A percentile compares a stretch with the other conserved stretches of the same genome.
Evolutionary conservation across 2,329 filamentous ascomycete species (phyloP).

Genomic region (Capronia epimyces): DNA sequence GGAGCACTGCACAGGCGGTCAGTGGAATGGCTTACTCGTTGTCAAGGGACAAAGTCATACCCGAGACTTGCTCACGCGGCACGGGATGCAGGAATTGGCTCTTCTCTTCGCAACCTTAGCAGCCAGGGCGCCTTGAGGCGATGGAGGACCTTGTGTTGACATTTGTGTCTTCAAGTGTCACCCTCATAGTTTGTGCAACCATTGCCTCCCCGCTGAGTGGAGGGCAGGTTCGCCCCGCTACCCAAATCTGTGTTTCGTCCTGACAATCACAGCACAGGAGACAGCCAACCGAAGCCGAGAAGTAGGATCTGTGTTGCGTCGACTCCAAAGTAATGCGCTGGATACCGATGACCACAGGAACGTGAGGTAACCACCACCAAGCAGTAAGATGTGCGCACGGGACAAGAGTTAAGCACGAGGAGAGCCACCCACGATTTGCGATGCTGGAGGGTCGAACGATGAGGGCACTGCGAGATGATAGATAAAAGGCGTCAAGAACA

Average conservation of each 20-base stretch:
- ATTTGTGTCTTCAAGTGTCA: slow-evolving; percentile 13
- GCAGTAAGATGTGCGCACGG: not conserved
- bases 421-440: not conserved
- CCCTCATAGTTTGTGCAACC: slow-evolving; percentile 19
- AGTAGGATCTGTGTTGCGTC: not conserved
- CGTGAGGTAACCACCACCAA: too few relatives aligned
- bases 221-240: not conserved
- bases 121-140: slow-evolving; percentile 8
- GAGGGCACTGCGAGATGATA: not conserved
- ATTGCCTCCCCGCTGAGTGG: slow-evolving; percentile 6
- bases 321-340: too few relatives aligned
- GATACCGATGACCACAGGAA: too few relatives aligned
- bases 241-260: slow-evolving; percentile 1
- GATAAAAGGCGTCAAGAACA: not conserved
- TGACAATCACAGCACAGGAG: not conserved
- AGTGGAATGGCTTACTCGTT: not conserved
- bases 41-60: slow-evolving; percentile 4
- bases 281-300: not conserved
- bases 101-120: slow-evolving; percentile 15
- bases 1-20: slow-evolving; percentile 11
- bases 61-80: slow-evolving; percentile 24
- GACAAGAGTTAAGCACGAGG: not conserved
- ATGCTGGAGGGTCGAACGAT: not conserved
- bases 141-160: slow-evolving; percentile 12
- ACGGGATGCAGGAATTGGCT: slow-evolving; percentile 24